phyloP scores from a whole-genome alignment of 1,139 yeast species.

The Hansenula anomala region DNA sequence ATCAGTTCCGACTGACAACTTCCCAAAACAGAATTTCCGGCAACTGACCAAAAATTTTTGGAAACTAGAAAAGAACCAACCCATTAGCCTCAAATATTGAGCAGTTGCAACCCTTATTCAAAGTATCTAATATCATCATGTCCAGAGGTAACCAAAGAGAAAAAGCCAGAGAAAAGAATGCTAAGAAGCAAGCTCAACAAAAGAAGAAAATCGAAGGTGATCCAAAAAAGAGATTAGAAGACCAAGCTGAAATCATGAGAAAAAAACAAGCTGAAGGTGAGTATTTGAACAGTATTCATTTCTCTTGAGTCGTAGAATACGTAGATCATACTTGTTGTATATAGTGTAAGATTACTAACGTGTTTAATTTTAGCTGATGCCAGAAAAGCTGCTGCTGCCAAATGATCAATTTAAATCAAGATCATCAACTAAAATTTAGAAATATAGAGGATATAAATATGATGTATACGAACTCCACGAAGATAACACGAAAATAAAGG shows the following conservation, averaged over 20 bases:
- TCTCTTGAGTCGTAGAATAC: background rate
- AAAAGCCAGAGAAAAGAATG: constrained; percentile 82
- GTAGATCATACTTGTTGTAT: no score
- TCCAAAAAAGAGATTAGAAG: constrained; percentile 77
- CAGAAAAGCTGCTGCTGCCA: constrained; percentile 39
- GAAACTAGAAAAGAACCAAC: no score
- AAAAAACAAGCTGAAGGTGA: constrained; percentile 79
- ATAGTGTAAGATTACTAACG: no score
- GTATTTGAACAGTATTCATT: constrained; percentile 32
- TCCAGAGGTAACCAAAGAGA: constrained; percentile 97
- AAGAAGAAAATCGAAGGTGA: constrained; percentile 74
- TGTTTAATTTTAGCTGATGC: constrained; percentile 46
- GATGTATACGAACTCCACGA: constrained; percentile 1
- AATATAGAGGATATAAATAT: background rate
- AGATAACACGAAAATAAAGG: background rate
- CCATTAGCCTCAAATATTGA: no score
- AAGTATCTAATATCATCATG: no score
- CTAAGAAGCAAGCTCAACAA: constrained; percentile 65
- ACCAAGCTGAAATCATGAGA: constrained; percentile 84
- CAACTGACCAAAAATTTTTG: no score
- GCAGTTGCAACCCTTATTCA: no score
- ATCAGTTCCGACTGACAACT: no score
- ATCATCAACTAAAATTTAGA: background rate
- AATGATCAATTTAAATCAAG: background rate
- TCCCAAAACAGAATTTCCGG: no score